phyloP scores from a whole-genome alignment of 176 grass and related monocot species.

The Triticum dicoccoides region DNA sequence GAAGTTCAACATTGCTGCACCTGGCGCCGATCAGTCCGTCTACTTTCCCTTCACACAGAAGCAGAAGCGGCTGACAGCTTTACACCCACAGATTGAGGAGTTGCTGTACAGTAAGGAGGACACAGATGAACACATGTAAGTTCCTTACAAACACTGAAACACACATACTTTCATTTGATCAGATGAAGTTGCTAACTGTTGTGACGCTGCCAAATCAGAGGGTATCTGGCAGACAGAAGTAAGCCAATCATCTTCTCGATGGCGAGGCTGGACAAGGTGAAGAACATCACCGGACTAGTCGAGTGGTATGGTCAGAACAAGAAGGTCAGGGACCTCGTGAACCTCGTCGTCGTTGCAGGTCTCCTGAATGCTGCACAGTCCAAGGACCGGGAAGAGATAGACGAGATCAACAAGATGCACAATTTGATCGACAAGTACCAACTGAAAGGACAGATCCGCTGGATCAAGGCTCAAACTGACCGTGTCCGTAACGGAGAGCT shows the following conservation, averaged over 20 bases:
- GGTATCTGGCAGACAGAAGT: conserved; percentile 65
- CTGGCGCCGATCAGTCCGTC: conserved; percentile 85
- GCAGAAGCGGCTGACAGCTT: conserved; percentile 66
- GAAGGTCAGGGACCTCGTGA: conserved; percentile 73
- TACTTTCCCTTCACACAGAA: conserved; percentile 97
- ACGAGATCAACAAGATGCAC: conserved; percentile 98
- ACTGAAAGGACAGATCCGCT: conserved; percentile 79
- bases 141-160: not conserved
- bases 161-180: not conserved
- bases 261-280: conserved; percentile 93
- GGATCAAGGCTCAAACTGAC: conserved; percentile 87
- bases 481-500: conserved; percentile 84
- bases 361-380: conserved; percentile 79
- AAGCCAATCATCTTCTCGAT: conserved; percentile 96
- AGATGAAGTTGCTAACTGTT: conserved; percentile 26
- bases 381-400: conserved; percentile 96
- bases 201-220: conserved; percentile 44
- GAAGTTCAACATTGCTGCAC: conserved; percentile 96
- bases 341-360: conserved; percentile 79
- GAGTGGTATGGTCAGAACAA: conserved; percentile 96
- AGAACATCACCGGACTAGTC: conserved; percentile 92
- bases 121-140: conserved; percentile 82
- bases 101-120: conserved; percentile 73
- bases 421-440: conserved; percentile 79
- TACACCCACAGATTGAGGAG: conserved; percentile 83